These are phyloP conservation scores for Lentinula aciculospora DNA, from an alignment of 768 basidiomycete species.

Conservation along the genomic window DNA sequence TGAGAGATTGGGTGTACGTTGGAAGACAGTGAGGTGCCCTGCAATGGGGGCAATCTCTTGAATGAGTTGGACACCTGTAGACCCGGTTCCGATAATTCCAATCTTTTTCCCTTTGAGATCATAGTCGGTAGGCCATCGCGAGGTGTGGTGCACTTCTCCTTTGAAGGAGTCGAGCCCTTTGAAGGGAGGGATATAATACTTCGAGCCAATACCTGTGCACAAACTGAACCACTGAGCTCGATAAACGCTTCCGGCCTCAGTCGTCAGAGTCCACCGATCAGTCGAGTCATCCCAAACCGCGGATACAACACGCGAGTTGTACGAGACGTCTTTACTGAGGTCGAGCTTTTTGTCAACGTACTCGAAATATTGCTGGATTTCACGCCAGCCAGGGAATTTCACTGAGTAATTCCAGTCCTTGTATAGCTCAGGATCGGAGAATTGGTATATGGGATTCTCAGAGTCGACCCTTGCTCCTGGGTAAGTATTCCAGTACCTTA, in stretches of 20 bases:
- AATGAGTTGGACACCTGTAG: constrained; percentile 14
- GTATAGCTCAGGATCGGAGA: constrained; percentile 10
- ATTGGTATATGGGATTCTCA: constrained; percentile 12
- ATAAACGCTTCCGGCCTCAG: constrained; percentile 2
- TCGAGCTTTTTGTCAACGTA: constrained; percentile 13
- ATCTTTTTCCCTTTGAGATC: constrained; percentile 1
- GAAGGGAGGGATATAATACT: constrained; percentile 2
- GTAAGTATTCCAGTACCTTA: constrained; percentile 2
- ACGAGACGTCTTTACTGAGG: constrained; percentile 9
- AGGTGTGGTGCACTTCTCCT: constrained; percentile 3
- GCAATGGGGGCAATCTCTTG: constrained; percentile 8
- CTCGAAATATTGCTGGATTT: constrained; percentile 12
- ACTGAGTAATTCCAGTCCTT: constrained; percentile 8
- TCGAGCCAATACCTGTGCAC: constrained; percentile 12
- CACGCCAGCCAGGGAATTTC: constrained; percentile 9
- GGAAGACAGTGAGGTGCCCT: constrained; percentile 13
- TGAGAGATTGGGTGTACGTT: constrained; percentile 9
- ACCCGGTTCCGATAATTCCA: constrained; percentile 11
- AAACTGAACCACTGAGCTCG: constrained; percentile 10
- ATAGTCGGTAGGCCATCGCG: background rate
- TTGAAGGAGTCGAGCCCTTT: constrained; percentile 7
- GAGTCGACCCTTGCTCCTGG: constrained; percentile 13
- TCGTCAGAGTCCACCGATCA: constrained; percentile 10
- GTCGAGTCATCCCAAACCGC: constrained; percentile 9
- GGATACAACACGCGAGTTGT: constrained; percentile 10